These are phyloP conservation scores for Claviceps africana DNA, from an alignment of 2,329 filamentous ascomycete genomes.

Conservation along the genomic window DNA sequence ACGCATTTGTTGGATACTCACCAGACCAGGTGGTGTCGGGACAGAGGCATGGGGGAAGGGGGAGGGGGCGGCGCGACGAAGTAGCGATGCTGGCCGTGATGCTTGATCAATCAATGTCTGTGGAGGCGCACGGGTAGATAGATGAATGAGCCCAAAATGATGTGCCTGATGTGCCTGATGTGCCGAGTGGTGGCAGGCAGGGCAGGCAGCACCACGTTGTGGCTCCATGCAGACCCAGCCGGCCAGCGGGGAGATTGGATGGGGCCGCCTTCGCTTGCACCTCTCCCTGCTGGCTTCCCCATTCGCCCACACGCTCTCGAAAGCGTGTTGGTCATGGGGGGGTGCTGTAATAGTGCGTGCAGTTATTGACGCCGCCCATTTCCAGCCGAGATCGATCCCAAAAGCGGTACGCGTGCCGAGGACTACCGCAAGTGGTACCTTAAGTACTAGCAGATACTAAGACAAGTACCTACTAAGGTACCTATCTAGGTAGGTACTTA, in stretches of 20 bases:
- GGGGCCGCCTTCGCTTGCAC: neutral
- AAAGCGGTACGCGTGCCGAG: neutral
- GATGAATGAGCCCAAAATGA: neutral
- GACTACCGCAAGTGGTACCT: no score
- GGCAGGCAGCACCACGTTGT: no score
- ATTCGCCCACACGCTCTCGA: neutral
- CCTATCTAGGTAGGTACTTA: no score
- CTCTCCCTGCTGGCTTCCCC: neutral
- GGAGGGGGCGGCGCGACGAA: neutral
- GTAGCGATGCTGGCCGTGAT: neutral
- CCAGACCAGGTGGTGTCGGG: neutral
- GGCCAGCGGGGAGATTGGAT: no score
- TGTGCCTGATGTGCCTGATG: neutral
- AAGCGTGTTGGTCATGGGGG: no score
- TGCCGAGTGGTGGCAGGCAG: no score
- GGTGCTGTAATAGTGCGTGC: neutral
- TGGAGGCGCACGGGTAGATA: neutral
- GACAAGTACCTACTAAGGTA: no score
- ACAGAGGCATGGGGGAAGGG: neutral
- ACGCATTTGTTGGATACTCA: constrained; percentile 7
- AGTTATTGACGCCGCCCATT: neutral
- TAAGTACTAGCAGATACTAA: no score
- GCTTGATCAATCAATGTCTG: neutral
- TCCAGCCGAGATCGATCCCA: neutral
- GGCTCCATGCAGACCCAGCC: no score